Evolutionary conservation across 129 eudicot species (phyloP), one percentile per base, ranked within the genome.

Genomic region (Centrapalus pauciflorus): DNA sequence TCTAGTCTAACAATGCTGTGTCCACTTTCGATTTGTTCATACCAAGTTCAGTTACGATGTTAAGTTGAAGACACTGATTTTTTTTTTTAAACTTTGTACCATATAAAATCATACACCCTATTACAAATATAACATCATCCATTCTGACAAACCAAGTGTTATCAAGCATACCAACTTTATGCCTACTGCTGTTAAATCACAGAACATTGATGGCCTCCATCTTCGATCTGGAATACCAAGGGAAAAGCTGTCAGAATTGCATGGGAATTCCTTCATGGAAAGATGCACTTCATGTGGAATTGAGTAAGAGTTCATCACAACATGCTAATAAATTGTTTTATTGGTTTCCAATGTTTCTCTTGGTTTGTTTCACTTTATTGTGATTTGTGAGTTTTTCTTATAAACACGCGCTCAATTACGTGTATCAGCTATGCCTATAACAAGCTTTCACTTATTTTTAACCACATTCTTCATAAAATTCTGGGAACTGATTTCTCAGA

Each of bases 181-280:
- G 27, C 40, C 26, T 55, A 20, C 55, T 63, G 58, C 49, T 61
- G 68, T 59, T 61, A 76, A 10, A 70, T 70, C 20, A 30, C 81
- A 90, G 97, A 91, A 91, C 69, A 83, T 91, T 76, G 97, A 91
- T 66, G 86, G 96, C 73, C 93, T 91, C 32, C 97, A 91, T 83
- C 90, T 91, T 67, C 90, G 97, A 60, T 91, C 97, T 66, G 97
- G 97, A 70, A 82, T 91, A 40, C 86, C 96, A 34, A 87, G 96
- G 84, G 94, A 87, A 45, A 91, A 85, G 65, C 83, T 91, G 64
- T 73, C 97, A 29, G 97, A 91, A 80, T 69, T 91, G 79, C 97
- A 91, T 75, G 97, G 97, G 56, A 85, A 91, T 55, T 87, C 97
- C 56, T 91, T 91, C 77, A 84, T 77, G 94, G 97, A 91, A 77